Conservation (phyloP, 2,329 filamentous ascomycete species). For the Verticillium isaacii region DNA sequence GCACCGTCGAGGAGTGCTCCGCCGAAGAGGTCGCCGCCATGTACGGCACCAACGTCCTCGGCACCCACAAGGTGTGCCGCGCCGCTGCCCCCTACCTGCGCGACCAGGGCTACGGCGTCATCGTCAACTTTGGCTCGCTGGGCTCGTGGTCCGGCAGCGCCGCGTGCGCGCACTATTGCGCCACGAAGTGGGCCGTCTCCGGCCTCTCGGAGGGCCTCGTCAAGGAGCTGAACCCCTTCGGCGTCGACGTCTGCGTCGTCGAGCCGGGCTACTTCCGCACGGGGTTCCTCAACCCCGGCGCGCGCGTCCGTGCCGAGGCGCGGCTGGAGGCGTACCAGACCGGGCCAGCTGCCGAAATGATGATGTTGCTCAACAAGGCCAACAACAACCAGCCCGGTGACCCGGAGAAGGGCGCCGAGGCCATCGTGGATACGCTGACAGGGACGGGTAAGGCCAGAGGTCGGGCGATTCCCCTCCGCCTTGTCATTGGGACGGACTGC, state of each 20-base stretch:
- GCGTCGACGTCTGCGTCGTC: constrained; percentile 34
- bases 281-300: constrained; percentile 34
- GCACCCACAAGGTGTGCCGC: constrained; percentile 40
- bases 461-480: constrained; percentile 43
- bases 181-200: constrained; percentile 42
- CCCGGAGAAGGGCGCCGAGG: constrained; percentile 43
- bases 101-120: constrained; percentile 21
- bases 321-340: constrained; percentile 26
- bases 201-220: constrained; percentile 38
- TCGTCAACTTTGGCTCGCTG: constrained; percentile 43
- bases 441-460: constrained; percentile 40
- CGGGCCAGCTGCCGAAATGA: constrained; percentile 19
- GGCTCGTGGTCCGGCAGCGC: constrained; percentile 35
- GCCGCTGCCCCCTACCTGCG: constrained; percentile 44
- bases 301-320: constrained; percentile 19
- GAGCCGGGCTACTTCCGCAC: constrained; percentile 53
- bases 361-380: constrained; percentile 23
- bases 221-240: constrained; percentile 39
- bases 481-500: constrained; percentile 51
- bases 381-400: constrained; percentile 51
- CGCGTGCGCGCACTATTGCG: constrained; percentile 32
- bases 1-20: constrained; percentile 33
- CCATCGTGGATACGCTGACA: constrained; percentile 52
- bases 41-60: constrained; percentile 52
- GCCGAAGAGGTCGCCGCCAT: constrained; percentile 28